Conservation (phyloP, 257 asterid species). For the Nicotiana tabacum region DNA sequence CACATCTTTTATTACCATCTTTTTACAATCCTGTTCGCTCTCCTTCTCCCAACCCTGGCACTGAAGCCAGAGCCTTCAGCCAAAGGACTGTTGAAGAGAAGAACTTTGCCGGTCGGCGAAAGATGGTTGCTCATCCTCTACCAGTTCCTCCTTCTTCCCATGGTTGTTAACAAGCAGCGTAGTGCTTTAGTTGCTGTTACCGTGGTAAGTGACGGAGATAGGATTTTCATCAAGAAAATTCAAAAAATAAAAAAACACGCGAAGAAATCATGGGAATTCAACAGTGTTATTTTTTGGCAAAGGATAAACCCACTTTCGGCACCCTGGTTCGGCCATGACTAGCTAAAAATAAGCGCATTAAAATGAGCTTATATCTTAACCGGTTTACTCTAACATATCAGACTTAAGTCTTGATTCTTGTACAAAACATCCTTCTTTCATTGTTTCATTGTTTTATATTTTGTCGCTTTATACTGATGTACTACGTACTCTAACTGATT, state of each 20-base stretch:
- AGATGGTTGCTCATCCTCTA: slow-evolving; percentile 12
- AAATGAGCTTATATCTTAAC: neutral
- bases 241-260: too few relatives aligned
- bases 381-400: neutral
- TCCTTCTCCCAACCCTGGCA: slow-evolving; percentile 17
- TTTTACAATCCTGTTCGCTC: slow-evolving; percentile 1
- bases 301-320: too few relatives aligned
- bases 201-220: too few relatives aligned
- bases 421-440: neutral
- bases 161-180: too few relatives aligned
- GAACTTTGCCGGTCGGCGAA: slow-evolving; percentile 33
- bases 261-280: too few relatives aligned
- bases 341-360: neutral
- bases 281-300: too few relatives aligned
- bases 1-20: slow-evolving; percentile 11
- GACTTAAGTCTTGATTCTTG: neutral
- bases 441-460: neutral
- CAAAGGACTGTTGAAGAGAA: slow-evolving; percentile 22
- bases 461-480: too few relatives aligned
- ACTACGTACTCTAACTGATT: too few relatives aligned
- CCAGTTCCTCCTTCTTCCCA: slow-evolving; percentile 1
- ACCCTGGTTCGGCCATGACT: neutral
- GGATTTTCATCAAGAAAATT: too few relatives aligned
- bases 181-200: neutral
- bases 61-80: slow-evolving; percentile 26